These are phyloP conservation scores for Singerocomus inundabilis DNA, from an alignment of 1,284 basidiomycete species.

Conservation along the genomic window DNA sequence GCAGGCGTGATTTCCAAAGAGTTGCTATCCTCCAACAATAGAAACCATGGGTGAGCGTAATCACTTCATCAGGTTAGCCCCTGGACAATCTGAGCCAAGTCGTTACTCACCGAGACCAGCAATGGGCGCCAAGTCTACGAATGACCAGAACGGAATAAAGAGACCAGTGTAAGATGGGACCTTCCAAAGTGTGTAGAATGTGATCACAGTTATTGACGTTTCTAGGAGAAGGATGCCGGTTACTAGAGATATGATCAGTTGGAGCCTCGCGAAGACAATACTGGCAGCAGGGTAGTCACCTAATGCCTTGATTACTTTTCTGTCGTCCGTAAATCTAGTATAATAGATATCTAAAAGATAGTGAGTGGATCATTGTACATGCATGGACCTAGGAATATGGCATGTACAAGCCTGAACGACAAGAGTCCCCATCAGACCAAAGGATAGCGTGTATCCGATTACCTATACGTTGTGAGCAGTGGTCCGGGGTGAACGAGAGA, in stretches of 20 bases:
- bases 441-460: not conserved
- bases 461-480: not conserved
- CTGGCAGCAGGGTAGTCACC: not conserved
- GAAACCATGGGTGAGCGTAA: slow-evolving; percentile 22
- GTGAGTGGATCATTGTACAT: not conserved
- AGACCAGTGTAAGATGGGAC: no score
- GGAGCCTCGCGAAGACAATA: not conserved
- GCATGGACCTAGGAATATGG: not conserved
- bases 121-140: not conserved
- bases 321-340: slow-evolving; percentile 10
- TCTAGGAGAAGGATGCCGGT: slow-evolving; percentile 18
- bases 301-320: slow-evolving; percentile 4
- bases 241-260: slow-evolving; percentile 6
- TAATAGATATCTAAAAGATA: slow-evolving; percentile 10
- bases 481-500: not conserved
- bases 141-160: no score
- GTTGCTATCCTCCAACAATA: slow-evolving; percentile 25
- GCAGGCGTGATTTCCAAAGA: not conserved
- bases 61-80: slow-evolving; percentile 13
- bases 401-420: not conserved
- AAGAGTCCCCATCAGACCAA: not conserved
- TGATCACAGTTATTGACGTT: slow-evolving; percentile 6
- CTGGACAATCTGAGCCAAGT: not conserved
- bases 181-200: slow-evolving; percentile 17
- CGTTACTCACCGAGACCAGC: slow-evolving; percentile 19